Evolutionary conservation across 2,329 filamentous ascomycete genomes (phyloP), one percentile per base, ranked within the genome.

Genomic region (Macrophomina tecta): DNA sequence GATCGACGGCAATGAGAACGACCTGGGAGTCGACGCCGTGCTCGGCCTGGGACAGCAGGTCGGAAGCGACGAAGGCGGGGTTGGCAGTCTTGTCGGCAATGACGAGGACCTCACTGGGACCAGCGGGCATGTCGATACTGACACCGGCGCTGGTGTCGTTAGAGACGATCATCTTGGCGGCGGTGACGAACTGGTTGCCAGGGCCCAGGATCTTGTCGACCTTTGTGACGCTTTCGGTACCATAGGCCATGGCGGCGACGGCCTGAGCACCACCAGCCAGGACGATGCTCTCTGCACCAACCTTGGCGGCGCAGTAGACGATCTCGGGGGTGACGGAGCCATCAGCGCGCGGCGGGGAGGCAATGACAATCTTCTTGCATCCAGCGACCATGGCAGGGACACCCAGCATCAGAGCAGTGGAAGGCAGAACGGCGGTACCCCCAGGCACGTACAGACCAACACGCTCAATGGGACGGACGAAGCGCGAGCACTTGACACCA

Each of bases 201-300:
- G 95, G 95, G 0, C 95, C 95, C 12, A 98, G 88, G 72, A 99
- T 97, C 87, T 99, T 99, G 85, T 99, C 95, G 7, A 99, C 95
- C 83, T 99, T 99, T 79, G 85, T 92, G 61, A 99, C 89, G 72
- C 90, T 94, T 80, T 97, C 91, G 0, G 95, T 99, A 56, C 95
- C 95, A 81, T 99, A 99, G 2, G 95, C 95, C 90, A 99, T 91
- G 56, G 95, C 95, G 23, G 94, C 95, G 45, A 99, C 90, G 51
- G 95, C 95, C 82, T 99, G 95, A 0, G 94, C 95, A 69, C 95
- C 95, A 69, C 95, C 95, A 11, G 95, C 95, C 32, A 99, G 87
- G 5, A 99, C 94, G 72, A 99, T 98, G 75, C 92, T 93, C 80
- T 97, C 92, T 1, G 95, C 95, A 60, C 94, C 94, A 64, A 98